Evolutionary conservation across 305 asterid genomes (phyloP).

Genomic region (Euphrasia arctica): DNA sequence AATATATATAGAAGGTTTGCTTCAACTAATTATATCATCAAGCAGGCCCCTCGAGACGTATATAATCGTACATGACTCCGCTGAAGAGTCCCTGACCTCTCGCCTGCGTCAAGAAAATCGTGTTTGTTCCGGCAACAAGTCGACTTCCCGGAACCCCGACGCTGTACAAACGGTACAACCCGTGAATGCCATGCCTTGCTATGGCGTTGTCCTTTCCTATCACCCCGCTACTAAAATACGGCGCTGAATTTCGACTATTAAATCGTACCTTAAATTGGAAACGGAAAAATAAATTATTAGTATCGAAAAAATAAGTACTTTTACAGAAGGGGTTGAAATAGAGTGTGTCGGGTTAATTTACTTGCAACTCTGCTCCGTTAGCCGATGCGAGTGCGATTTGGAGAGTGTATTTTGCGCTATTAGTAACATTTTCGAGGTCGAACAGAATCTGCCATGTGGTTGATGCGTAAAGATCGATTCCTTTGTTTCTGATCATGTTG

Average conservation of each 20-base stretch:
- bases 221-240: conserved; percentile 36
- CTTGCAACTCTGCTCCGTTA: conserved; percentile 43
- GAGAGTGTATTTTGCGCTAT: conserved; percentile 44
- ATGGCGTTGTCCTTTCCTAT: conserved; percentile 55
- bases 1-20: neutral
- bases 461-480: conserved; percentile 3
- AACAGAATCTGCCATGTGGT: conserved; percentile 55
- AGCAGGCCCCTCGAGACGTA: conserved; percentile 53
- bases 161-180: conserved; percentile 43
- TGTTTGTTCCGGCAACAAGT: conserved; percentile 40
- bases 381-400: conserved; percentile 62
- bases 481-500: conserved; percentile 27
- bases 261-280: conserved; percentile 35
- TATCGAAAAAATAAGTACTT: neutral
- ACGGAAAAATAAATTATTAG: neutral
- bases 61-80: conserved; percentile 55
- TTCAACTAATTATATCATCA: neutral
- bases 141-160: conserved; percentile 29
- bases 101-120: conserved; percentile 43
- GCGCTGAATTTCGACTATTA: conserved; percentile 28
- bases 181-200: conserved; percentile 67
- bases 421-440: conserved; percentile 23
- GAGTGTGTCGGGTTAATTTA: conserved; percentile 15
- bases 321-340: neutral
- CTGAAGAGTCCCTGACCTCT: conserved; percentile 33